phyloP scores from a whole-genome alignment of 2,329 filamentous ascomycete genomes.

The Teratosphaeria zuluensis region DNA sequence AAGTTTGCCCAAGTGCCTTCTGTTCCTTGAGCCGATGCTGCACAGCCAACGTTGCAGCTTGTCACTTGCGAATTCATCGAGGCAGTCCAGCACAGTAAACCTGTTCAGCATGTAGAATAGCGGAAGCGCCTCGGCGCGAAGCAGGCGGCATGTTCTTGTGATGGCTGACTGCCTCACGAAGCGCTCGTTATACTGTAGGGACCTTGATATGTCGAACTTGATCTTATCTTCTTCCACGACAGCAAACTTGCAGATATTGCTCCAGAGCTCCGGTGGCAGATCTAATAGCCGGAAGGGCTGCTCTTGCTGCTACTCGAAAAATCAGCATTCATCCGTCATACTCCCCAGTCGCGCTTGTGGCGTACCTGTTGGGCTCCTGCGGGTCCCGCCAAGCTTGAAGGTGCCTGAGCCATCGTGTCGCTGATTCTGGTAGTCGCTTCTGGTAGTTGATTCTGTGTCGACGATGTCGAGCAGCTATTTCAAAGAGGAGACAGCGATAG shows the following conservation, averaged over 20 bases:
- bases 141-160: not conserved
- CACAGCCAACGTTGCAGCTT: not conserved
- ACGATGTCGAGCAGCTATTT: too few species aligned
- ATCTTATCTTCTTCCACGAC: not conserved
- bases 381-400: not conserved
- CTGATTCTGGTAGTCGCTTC: not conserved
- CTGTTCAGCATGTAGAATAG: slow-evolving; percentile 1
- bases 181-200: too few species aligned
- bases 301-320: not conserved
- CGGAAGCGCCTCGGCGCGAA: not conserved
- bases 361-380: not conserved
- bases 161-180: too few species aligned
- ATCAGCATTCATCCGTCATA: too few species aligned
- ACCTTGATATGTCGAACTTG: too few species aligned
- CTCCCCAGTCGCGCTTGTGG: not conserved
- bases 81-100: not conserved
- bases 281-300: not conserved
- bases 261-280: not conserved
- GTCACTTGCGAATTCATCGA: not conserved
- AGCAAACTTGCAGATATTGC: not conserved
- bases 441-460: too few species aligned
- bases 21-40: not conserved
- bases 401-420: not conserved
- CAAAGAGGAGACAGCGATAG: too few species aligned
- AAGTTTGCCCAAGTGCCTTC: not conserved